A percentile compares a stretch with the other conserved stretches of the same genome.
Evolutionary conservation across 768 basidiomycete genomes (phyloP).

Genomic region (Heimioporus sp.): DNA sequence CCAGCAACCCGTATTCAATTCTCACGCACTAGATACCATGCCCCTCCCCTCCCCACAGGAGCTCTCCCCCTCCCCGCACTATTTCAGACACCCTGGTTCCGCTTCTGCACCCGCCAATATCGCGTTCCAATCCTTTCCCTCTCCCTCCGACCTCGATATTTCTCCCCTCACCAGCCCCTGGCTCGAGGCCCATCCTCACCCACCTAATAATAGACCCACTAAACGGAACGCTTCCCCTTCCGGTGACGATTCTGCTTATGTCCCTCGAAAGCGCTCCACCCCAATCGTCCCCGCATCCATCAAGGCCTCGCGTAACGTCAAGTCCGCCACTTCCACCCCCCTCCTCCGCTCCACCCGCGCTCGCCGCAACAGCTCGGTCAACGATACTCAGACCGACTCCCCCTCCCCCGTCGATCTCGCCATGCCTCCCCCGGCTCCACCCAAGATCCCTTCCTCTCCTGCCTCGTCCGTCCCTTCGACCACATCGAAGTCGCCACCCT

Average conservation of each 20-base stretch:
- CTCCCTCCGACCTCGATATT: constrained; percentile 61
- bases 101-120: constrained; percentile 73
- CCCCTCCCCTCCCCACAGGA: constrained; percentile 31
- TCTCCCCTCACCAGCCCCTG: constrained; percentile 82
- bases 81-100: constrained; percentile 39
- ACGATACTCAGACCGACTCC: constrained; percentile 46
- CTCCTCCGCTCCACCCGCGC: constrained; percentile 46
- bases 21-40: constrained; percentile 24
- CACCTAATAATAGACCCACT: constrained; percentile 22
- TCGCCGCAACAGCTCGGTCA: constrained; percentile 41
- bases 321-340: constrained; percentile 61
- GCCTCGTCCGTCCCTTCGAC: constrained; percentile 6
- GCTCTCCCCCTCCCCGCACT: constrained; percentile 25
- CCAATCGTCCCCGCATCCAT: constrained; percentile 32
- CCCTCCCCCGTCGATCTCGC: constrained; percentile 86
- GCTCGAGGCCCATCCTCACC: constrained; percentile 58
- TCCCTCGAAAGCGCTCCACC: constrained; percentile 53
- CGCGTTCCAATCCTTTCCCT: constrained; percentile 56
- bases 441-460: constrained; percentile 24
- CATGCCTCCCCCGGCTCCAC: constrained; percentile 84
- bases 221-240: constrained; percentile 61
- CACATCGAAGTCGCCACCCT: constrained; percentile 2
- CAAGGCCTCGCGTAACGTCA: constrained; percentile 29
- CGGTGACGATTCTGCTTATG: constrained; percentile 47
- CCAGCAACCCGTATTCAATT: constrained; percentile 24